Percentiles rank a stretch among this genome's conserved stretches.
phyloP scores from a whole-genome alignment of 1,139 yeast species.

The Taiozyma sp. region DNA sequence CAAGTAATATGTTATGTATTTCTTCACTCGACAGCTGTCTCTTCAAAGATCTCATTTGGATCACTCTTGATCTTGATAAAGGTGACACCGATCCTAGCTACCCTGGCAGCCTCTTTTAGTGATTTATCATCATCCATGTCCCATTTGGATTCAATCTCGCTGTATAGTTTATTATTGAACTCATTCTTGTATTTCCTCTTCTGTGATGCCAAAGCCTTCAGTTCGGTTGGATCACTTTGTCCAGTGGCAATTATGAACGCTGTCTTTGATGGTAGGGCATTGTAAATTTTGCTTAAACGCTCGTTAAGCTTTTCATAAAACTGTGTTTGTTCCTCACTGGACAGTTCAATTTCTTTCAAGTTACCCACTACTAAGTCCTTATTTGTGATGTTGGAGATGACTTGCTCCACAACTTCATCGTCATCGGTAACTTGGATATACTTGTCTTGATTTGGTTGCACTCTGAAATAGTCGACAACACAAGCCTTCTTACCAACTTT shows the following conservation, averaged over 20 bases:
- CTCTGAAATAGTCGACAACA: conserved; percentile 34
- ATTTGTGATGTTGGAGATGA: conserved; percentile 32
- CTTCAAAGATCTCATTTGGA: background rate
- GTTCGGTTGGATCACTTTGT: conserved; percentile 53
- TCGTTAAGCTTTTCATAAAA: conserved; percentile 31
- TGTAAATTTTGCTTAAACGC: conserved; percentile 46
- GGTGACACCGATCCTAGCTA: conserved; percentile 54
- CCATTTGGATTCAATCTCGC: conserved; percentile 48
- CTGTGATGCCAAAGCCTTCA: conserved; percentile 42
- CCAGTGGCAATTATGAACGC: conserved; percentile 60
- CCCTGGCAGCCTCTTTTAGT: conserved; percentile 36
- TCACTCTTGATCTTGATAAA: conserved; percentile 40
- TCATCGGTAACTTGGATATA: conserved; percentile 48
- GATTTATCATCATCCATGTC: conserved; percentile 40
- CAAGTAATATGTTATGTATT: too few species aligned
- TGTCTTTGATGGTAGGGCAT: conserved; percentile 52
- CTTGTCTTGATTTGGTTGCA: conserved; percentile 16
- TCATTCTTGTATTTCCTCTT: conserved; percentile 30
- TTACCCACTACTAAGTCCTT: conserved; percentile 53
- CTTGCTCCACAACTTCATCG: conserved; percentile 47
- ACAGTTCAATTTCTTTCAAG: conserved; percentile 56
- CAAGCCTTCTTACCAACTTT: conserved; percentile 34
- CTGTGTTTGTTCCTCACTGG: conserved; percentile 15
- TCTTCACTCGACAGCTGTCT: background rate
- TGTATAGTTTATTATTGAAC: conserved; percentile 38